Percentiles rank a stretch among this genome's conserved stretches.
phyloP scores from a whole-genome alignment of 305 asterid species.

The Fraxinus floribunda region DNA sequence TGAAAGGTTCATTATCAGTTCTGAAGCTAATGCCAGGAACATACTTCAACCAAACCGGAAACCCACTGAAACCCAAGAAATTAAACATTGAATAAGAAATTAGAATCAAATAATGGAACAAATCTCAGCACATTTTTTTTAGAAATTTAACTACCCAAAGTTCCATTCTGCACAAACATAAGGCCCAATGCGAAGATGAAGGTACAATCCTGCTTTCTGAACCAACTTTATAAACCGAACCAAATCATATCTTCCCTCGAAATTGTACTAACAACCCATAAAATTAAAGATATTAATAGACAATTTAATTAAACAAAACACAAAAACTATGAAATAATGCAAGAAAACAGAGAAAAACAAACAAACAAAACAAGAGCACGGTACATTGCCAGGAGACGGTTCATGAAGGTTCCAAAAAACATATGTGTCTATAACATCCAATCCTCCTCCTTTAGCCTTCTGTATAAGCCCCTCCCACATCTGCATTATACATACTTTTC shows the following conservation, averaged over 20 bases:
- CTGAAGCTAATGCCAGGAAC: conserved; percentile 88
- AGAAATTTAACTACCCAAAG: conserved; percentile 58
- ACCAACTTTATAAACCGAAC: conserved; percentile 76
- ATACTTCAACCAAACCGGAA: conserved; percentile 97
- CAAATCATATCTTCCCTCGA: conserved; percentile 80
- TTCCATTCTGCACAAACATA: conserved; percentile 98
- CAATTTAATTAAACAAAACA: background rate
- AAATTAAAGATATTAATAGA: conserved; percentile 16
- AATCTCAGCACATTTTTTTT: background rate
- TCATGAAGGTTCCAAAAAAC: conserved; percentile 94
- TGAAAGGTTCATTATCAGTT: conserved; percentile 88
- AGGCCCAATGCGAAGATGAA: conserved; percentile 92
- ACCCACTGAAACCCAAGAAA: conserved; percentile 57
- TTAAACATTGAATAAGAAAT: background rate
- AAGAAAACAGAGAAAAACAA: background rate
- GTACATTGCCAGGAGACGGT: conserved; percentile 88
- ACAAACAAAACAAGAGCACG: conserved; percentile 12
- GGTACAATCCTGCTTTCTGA: conserved; percentile 74
- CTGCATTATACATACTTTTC: conserved; percentile 46
- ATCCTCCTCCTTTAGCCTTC: conserved; percentile 93
- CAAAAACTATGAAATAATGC: background rate
- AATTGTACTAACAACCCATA: conserved; percentile 57
- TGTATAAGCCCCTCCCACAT: conserved; percentile 95
- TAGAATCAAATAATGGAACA: conserved; percentile 6
- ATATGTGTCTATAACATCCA: conserved; percentile 85